Evolutionary conservation across 164 flowering plant species (phyloP).

Genomic region (Santalum album): DNA sequence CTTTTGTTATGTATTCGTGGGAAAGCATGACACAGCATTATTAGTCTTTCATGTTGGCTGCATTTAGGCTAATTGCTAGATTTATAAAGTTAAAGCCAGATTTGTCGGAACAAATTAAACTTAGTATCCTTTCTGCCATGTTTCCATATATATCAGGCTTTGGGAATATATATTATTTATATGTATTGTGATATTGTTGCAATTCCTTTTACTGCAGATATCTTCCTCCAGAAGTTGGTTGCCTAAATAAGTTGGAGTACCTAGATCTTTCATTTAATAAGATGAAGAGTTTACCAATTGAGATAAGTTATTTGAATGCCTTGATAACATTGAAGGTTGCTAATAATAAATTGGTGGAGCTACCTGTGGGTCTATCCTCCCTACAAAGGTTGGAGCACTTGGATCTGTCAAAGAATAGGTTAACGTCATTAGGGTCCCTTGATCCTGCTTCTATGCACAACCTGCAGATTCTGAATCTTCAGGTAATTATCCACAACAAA

Average conservation of each 20-base stretch:
- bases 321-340: slow-evolving; percentile 65
- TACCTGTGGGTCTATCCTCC: slow-evolving; percentile 52
- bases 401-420: slow-evolving; percentile 82
- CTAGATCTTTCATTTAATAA: slow-evolving; percentile 90
- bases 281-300: slow-evolving; percentile 67
- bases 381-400: slow-evolving; percentile 57
- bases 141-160: background rate
- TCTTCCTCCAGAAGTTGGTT: slow-evolving; percentile 86
- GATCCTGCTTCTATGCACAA: slow-evolving; percentile 58
- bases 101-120: no score
- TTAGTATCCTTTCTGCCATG: background rate
- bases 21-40: no score
- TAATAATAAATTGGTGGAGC: slow-evolving; percentile 68
- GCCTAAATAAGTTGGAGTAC: slow-evolving; percentile 60
- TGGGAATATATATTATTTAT: no score
- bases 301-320: slow-evolving; percentile 53
- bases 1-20: no score
- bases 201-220: slow-evolving; percentile 38
- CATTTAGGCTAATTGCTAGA: no score
- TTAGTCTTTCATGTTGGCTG: no score
- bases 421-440: slow-evolving; percentile 68
- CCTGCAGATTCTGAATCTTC: slow-evolving; percentile 65
- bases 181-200: background rate
- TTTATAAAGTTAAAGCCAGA: no score
- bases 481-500: slow-evolving; percentile 35